A percentile compares a stretch with the other conserved stretches of the same genome.
These are phyloP conservation scores for Colletotrichum sp. DNA, from an alignment of 2,329 filamentous ascomycete species.

Conservation along the genomic window DNA sequence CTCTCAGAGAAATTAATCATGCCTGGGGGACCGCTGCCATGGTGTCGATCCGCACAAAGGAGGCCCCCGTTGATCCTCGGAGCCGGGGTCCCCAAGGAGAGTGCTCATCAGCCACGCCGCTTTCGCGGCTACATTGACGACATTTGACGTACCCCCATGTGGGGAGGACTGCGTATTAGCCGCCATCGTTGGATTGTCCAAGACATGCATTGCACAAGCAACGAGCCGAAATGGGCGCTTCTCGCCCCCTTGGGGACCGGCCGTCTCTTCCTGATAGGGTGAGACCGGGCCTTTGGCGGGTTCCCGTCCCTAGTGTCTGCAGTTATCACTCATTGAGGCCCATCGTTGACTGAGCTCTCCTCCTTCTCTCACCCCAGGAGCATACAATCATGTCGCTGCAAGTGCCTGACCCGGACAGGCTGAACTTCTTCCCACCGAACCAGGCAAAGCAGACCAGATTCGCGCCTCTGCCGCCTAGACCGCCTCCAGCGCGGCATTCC, in stretches of 20 bases:
- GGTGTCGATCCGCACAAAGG: neutral
- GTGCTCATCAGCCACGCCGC: conserved; percentile 5
- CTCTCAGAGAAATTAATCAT: conserved; percentile 10
- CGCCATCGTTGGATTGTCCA: neutral
- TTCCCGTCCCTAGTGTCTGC: neutral
- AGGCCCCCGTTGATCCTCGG: neutral
- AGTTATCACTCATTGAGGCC: conserved; percentile 17
- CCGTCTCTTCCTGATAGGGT: conserved; percentile 2
- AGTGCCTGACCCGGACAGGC: conserved; percentile 13
- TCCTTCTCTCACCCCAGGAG: neutral
- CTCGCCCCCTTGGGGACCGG: neutral
- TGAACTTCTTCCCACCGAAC: neutral
- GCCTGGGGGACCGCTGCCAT: neutral
- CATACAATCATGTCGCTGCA: conserved; percentile 13
- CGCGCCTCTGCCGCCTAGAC: conserved; percentile 11
- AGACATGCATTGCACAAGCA: conserved; percentile 5
- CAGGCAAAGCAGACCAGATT: conserved; percentile 18
- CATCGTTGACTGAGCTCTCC: conserved; percentile 1
- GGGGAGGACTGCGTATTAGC: neutral
- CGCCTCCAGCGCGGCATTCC: neutral
- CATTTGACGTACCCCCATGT: neutral
- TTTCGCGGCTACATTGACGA: neutral
- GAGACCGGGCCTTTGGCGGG: neutral
- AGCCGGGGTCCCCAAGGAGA: neutral
- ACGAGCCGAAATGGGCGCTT: conserved; percentile 2